Percentiles rank a stretch among this genome's conserved stretches.
Conservation (phyloP, 306 rosid genomes). For the Quillaja saponaria region DNA sequence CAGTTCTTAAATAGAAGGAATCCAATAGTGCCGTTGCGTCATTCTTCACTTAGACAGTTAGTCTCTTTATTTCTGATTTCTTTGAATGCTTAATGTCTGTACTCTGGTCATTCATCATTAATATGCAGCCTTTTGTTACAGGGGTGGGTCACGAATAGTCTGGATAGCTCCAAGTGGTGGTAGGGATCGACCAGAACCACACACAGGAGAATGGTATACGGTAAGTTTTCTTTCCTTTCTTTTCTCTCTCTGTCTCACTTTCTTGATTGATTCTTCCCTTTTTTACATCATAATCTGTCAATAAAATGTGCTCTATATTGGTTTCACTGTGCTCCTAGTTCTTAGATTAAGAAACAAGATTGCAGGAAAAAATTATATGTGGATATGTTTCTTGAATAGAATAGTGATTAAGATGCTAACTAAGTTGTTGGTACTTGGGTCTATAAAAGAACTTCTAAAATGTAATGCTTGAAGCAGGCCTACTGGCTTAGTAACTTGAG, state of each 20-base stretch:
- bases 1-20: conserved; percentile 9
- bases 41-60: conserved; percentile 13
- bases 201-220: conserved; percentile 71
- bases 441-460: neutral
- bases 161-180: conserved; percentile 99
- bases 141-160: conserved; percentile 86
- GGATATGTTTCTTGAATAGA: neutral
- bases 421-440: neutral
- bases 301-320: conserved; percentile 3
- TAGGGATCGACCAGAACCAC: conserved; percentile 81
- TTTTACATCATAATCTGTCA: no score
- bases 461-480: no score
- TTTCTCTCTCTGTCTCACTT: neutral
- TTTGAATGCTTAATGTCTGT: conserved; percentile 17
- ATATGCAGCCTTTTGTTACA: conserved; percentile 34
- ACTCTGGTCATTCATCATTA: conserved; percentile 20
- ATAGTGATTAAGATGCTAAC: neutral
- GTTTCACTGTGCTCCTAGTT: conserved; percentile 19
- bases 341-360: conserved; percentile 3
- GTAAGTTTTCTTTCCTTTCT: conserved; percentile 52
- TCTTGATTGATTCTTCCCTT: neutral
- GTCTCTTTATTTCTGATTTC: conserved; percentile 16
- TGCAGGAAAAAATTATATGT: neutral
- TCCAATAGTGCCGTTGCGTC: conserved; percentile 1
- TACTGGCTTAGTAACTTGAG: no score